Percentiles rank a stretch among this genome's conserved stretches.
Evolutionary conservation across 176 grass and related monocot genomes (phyloP).

Genomic region (Echinochloa phyllopogon): DNA sequence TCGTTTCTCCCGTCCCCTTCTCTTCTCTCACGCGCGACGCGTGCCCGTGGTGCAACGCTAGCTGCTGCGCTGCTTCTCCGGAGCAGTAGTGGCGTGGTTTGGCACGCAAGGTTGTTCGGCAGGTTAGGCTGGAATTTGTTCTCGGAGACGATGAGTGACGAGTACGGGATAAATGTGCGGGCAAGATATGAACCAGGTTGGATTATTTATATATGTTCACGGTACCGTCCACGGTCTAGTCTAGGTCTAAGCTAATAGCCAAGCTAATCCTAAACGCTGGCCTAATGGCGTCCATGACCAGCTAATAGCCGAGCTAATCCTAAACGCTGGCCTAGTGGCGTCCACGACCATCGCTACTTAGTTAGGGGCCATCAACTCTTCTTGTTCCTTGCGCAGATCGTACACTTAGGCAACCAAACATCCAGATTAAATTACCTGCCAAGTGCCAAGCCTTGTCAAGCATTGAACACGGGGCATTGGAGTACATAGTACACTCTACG

Average conservation of each 20-base stretch:
- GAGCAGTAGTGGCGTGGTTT: neutral
- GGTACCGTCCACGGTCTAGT: no score
- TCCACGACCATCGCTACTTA: neutral
- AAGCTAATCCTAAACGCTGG: neutral
- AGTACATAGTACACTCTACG: neutral
- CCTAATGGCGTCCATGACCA: no score
- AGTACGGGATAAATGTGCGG: neutral
- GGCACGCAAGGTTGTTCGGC: constrained; percentile 9
- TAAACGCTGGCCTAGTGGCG: neutral
- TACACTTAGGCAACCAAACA: neutral
- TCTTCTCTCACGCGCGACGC: neutral
- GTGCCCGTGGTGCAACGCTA: neutral
- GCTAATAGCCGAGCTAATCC: neutral
- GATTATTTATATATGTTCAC: no score
- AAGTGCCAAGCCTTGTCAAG: neutral
- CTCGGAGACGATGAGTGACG: no score
- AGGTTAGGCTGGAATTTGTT: constrained; percentile 2
- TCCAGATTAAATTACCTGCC: neutral
- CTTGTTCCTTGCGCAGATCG: neutral
- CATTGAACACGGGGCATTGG: neutral
- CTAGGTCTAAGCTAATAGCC: no score
- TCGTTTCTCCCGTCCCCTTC: neutral
- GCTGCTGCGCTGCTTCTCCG: neutral
- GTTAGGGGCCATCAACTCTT: no score
- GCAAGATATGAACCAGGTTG: neutral